Conservation (phyloP, 2,329 filamentous ascomycete genomes). For the Monosporascus sp. region DNA sequence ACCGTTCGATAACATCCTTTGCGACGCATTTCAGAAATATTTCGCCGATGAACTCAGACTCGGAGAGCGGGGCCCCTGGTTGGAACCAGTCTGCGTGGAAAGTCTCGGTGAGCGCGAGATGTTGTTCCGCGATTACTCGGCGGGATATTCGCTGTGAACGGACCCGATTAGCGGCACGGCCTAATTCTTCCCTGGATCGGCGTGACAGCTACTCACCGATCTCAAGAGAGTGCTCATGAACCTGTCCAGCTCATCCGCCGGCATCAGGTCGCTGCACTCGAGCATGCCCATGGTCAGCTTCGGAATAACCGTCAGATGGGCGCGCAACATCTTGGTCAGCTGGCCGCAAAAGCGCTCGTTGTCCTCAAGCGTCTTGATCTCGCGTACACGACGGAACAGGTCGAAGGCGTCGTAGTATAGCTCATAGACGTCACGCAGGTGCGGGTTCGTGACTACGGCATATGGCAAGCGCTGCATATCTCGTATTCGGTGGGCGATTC, state of each 20-base stretch:
- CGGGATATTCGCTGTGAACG: constrained; percentile 74
- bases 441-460: constrained; percentile 89
- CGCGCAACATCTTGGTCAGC: constrained; percentile 72
- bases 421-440: constrained; percentile 93
- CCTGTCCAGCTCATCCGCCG: constrained; percentile 73
- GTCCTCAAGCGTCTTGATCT: constrained; percentile 80
- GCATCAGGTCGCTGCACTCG: constrained; percentile 80
- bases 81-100: constrained; percentile 90
- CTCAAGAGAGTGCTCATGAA: constrained; percentile 94
- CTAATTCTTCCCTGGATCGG: no score
- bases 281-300: constrained; percentile 91
- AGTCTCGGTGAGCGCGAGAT: constrained; percentile 89
- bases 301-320: constrained; percentile 90
- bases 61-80: constrained; percentile 66
- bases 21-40: constrained; percentile 93
- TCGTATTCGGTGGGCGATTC: constrained; percentile 86
- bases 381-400: constrained; percentile 73
- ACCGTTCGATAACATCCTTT: constrained; percentile 80
- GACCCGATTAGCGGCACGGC: no score
- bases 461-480: constrained; percentile 97
- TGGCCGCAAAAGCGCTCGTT: constrained; percentile 83
- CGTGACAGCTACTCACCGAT: constrained; percentile 56
- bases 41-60: constrained; percentile 86
- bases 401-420: constrained; percentile 98
- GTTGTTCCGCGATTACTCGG: constrained; percentile 94